These are phyloP conservation scores for Neurospora sp. DNA, from an alignment of 495 filamentous ascomycete species.

Conservation along the genomic window DNA sequence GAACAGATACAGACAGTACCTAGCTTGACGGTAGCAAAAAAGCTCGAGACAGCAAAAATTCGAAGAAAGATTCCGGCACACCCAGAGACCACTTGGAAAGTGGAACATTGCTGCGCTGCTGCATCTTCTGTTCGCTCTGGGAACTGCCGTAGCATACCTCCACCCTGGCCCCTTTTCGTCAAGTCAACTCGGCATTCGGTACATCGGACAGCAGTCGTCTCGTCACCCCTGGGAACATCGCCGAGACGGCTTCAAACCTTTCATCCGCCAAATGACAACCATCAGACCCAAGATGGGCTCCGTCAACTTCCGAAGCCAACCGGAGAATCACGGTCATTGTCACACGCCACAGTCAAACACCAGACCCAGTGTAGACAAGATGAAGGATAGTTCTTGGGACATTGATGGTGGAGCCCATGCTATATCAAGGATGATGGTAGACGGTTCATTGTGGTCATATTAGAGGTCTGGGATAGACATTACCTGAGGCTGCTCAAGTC, in stretches of 20 bases:
- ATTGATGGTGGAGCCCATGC: not conserved
- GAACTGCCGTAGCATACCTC: conserved; percentile 22
- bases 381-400: not conserved
- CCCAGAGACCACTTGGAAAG: conserved; percentile 14
- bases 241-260: not conserved
- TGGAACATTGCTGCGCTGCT: conserved; percentile 20
- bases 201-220: not conserved
- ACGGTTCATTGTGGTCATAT: not conserved
- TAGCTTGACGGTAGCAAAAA: conserved; percentile 54
- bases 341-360: not conserved
- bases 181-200: not conserved
- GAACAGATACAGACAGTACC: conserved; percentile 25
- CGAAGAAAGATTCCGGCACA: conserved; percentile 26
- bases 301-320: not conserved
- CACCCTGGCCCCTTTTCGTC: not conserved
- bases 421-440: not conserved
- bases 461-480: not conserved
- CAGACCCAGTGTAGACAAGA: not conserved
- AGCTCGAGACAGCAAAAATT: conserved; percentile 39
- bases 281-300: not conserved
- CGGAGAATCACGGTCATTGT: not conserved
- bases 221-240: not conserved
- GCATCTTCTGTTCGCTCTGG: conserved; percentile 23
- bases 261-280: not conserved
- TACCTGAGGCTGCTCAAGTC: not conserved